Percentiles rank a stretch among this genome's conserved stretches.
Evolutionary conservation across 208 protist species (phyloP).

Genomic region (Phytomonas sp.): DNA sequence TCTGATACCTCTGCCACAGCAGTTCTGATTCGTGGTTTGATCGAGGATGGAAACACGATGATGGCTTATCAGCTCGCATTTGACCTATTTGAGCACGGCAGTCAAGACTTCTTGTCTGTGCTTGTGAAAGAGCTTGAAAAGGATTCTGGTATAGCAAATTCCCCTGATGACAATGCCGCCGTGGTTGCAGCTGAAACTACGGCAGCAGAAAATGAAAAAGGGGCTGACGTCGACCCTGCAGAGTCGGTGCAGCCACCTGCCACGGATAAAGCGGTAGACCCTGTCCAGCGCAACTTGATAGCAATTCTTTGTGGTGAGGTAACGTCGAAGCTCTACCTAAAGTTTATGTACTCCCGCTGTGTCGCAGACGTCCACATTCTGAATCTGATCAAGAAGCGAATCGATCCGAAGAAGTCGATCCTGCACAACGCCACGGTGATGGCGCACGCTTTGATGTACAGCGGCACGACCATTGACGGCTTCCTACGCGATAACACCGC

Average conservation of each 20-base stretch:
- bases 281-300: slow-evolving; percentile 42
- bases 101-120: slow-evolving; percentile 80
- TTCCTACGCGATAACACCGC: slow-evolving; percentile 97
- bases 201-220: slow-evolving; percentile 11
- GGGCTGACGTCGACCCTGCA: slow-evolving; percentile 11
- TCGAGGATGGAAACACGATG: slow-evolving; percentile 43
- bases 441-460: slow-evolving; percentile 96
- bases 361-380: slow-evolving; percentile 92
- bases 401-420: slow-evolving; percentile 62
- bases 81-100: slow-evolving; percentile 83
- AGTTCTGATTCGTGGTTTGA: slow-evolving; percentile 68
- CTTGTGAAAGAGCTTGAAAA: slow-evolving; percentile 41
- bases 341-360: slow-evolving; percentile 95
- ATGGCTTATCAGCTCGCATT: slow-evolving; percentile 84
- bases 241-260: not conserved
- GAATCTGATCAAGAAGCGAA: slow-evolving; percentile 92
- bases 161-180: not conserved
- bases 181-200: slow-evolving; percentile 5
- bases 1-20: slow-evolving; percentile 82
- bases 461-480: slow-evolving; percentile 96
- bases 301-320: slow-evolving; percentile 73
- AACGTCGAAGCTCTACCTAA: slow-evolving; percentile 90
- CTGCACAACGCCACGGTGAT: slow-evolving; percentile 94
- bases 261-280: not conserved
- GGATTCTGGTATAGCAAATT: not conserved